Conservation (phyloP, 305 asterid genomes). For the Fraxinus ornus region DNA sequence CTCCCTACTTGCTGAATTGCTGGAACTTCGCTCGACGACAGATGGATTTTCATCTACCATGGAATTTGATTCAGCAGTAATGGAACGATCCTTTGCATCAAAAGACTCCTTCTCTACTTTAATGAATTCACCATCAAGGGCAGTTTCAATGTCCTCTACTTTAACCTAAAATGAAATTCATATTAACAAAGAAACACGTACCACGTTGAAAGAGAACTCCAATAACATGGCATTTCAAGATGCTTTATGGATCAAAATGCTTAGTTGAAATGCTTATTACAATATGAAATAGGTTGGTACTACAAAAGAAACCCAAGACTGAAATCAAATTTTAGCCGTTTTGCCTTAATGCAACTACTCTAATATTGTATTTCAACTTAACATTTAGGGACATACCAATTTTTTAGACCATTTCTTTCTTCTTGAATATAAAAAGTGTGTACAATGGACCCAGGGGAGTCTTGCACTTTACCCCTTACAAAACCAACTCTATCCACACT, state of each 20-base stretch:
- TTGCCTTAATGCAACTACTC: not conserved
- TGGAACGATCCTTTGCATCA: constrained; percentile 37
- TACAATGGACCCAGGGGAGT: not conserved
- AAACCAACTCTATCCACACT: not conserved
- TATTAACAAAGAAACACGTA: not conserved
- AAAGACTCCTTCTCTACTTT: constrained; percentile 75
- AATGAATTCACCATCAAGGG: constrained; percentile 72
- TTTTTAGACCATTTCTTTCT: not conserved
- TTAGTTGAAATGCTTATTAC: not conserved
- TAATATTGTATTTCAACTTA: not conserved
- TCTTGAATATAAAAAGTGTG: not conserved
- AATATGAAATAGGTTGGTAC: not conserved
- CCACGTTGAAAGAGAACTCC: not conserved
- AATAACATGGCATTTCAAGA: not conserved
- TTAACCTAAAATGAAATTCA: constrained; percentile 27
- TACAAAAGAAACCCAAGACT: not conserved
- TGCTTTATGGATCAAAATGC: not conserved
- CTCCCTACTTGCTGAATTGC: constrained; percentile 42
- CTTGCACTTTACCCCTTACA: not conserved
- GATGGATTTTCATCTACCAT: constrained; percentile 28
- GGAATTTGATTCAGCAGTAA: constrained; percentile 20
- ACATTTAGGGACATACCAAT: not conserved
- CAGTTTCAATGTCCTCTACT: constrained; percentile 38
- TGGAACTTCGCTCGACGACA: constrained; percentile 19
- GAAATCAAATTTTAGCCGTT: not conserved